A percentile compares a stretch with the other conserved stretches of the same genome.
Conservation (phyloP, 345 rosid genomes). For the Syzygium oleosum region DNA sequence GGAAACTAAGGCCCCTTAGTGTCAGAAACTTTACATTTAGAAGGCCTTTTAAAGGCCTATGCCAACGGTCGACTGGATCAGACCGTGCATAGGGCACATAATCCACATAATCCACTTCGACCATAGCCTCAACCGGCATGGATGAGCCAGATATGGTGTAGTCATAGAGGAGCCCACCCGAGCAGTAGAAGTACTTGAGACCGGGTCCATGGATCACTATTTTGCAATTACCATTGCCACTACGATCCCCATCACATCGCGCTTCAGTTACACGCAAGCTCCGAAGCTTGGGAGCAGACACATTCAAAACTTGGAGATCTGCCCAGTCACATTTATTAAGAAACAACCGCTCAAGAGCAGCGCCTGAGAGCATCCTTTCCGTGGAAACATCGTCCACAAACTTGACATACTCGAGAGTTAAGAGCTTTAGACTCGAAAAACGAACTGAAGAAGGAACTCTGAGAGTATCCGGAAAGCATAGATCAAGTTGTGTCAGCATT, state of each 20-base stretch:
- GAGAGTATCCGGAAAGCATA: not conserved
- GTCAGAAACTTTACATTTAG: not conserved
- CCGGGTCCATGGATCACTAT: not conserved
- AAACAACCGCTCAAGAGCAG: not conserved
- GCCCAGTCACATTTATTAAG: not conserved
- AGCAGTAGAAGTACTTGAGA: not conserved
- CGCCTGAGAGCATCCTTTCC: not conserved
- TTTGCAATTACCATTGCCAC: not conserved
- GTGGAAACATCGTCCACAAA: not conserved
- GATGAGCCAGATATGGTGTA: not conserved
- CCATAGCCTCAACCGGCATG: not conserved
- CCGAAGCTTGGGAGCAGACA: slow-evolving; percentile 1
- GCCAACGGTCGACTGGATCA: not conserved
- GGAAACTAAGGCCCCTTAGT: not conserved
- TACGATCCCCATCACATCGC: not conserved
- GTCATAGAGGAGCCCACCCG: not conserved
- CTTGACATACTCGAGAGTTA: not conserved
- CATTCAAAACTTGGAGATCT: not conserved
- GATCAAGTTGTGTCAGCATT: not conserved
- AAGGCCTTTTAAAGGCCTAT: not conserved
- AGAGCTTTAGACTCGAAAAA: not conserved
- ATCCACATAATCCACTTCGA: not conserved
- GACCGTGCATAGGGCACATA: not conserved
- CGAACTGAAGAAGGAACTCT: not conserved
- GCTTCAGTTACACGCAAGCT: not conserved